Conservation (phyloP, 2,329 filamentous ascomycete genomes). For the Sclerotinia spermophila region DNA sequence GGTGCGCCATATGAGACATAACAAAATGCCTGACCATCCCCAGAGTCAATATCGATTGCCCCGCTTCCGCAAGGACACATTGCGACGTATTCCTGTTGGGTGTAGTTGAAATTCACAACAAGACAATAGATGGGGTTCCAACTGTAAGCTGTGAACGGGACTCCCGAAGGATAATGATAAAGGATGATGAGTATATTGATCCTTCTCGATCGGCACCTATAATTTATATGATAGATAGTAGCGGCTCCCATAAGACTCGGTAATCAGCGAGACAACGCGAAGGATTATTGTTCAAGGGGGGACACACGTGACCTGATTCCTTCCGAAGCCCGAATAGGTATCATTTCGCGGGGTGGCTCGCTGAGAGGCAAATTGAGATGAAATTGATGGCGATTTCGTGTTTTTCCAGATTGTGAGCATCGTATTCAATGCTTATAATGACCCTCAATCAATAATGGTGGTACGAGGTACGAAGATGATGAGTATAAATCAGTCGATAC, state of each 20-base stretch:
- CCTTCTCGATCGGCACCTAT: slow-evolving; percentile 2
- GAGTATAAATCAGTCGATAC: slow-evolving; percentile 4
- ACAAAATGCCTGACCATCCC: not conserved
- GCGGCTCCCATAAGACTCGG: slow-evolving; percentile 2
- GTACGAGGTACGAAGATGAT: slow-evolving; percentile 5
- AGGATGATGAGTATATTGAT: not conserved
- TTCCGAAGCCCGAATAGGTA: not conserved
- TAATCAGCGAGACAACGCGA: slow-evolving; percentile 10
- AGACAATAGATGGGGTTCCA: not conserved
- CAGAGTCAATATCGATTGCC: not conserved
- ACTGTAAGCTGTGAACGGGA: slow-evolving; percentile 14
- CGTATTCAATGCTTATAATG: slow-evolving; percentile 2
- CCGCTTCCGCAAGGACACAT: not conserved
- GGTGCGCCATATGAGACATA: not conserved
- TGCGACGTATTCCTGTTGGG: not conserved
- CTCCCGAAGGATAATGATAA: not conserved
- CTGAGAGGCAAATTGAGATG: not conserved
- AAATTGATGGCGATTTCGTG: not conserved
- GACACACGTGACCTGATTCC: not conserved
- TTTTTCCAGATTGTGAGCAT: not conserved
- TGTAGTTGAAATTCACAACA: not conserved
- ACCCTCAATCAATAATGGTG: not conserved
- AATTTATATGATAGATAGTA: not conserved
- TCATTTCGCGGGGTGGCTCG: not conserved
- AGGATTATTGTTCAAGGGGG: slow-evolving; percentile 1